Evolutionary conservation across 768 basidiomycete species (phyloP).

Genomic region (Pulveroboletus sp.): DNA sequence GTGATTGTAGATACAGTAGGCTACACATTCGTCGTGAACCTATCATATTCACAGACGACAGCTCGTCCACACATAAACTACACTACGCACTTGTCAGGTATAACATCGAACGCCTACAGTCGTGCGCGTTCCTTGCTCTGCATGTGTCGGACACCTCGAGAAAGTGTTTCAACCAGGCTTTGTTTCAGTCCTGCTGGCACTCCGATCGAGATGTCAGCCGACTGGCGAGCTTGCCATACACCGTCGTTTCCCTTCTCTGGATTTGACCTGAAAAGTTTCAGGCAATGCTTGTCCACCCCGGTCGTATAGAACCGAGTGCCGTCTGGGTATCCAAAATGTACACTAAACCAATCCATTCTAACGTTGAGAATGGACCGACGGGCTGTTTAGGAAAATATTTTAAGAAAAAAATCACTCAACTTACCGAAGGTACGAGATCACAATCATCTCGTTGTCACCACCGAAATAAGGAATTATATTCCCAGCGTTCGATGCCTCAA

Average conservation of each 20-base stretch:
- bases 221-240: conserved; percentile 3
- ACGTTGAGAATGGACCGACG: not conserved
- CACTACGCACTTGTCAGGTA: not conserved
- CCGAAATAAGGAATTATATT: conserved; percentile 2
- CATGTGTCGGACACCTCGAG: conserved; percentile 4
- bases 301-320: conserved; percentile 7
- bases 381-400: not conserved
- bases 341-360: conserved; percentile 14
- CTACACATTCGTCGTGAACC: too few species aligned
- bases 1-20: too few species aligned
- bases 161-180: conserved; percentile 8
- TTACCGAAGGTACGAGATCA: conserved; percentile 15
- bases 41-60: too few species aligned
- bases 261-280: conserved; percentile 15
- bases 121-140: not conserved
- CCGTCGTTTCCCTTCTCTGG: conserved; percentile 12
- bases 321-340: conserved; percentile 14
- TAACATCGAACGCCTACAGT: not conserved
- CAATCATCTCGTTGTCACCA: conserved; percentile 1
- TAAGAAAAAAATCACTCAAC: not conserved
- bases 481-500: conserved; percentile 9
- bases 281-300: conserved; percentile 2
- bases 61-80: too few species aligned
- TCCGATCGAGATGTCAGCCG: conserved; percentile 17
- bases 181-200: conserved; percentile 14